Percentiles rank a stretch among this genome's conserved stretches.
These are phyloP conservation scores for Hymenoscyphus occultus DNA, from an alignment of 2,329 filamentous ascomycete genomes.

Conservation along the genomic window DNA sequence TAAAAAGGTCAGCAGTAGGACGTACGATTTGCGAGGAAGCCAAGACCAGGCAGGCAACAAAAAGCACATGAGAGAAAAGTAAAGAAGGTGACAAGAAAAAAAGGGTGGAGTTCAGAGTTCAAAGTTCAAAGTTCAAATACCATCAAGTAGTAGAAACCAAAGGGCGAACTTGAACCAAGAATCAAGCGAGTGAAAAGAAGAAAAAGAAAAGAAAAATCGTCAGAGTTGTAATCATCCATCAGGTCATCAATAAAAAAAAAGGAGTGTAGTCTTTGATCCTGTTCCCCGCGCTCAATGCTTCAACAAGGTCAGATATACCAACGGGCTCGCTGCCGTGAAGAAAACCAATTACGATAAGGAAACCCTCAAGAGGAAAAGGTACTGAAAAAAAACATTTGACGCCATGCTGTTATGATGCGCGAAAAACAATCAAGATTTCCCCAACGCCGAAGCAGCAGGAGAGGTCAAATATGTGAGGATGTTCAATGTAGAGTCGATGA, in stretches of 20 bases:
- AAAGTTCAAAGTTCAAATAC: background rate
- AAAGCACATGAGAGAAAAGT: background rate
- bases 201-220: slow-evolving; percentile 29
- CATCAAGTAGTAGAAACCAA: slow-evolving; percentile 7
- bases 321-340: slow-evolving; percentile 9
- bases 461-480: slow-evolving; percentile 13
- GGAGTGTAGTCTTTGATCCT: slow-evolving; percentile 23
- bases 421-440: background rate
- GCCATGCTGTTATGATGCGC: slow-evolving; percentile 12
- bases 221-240: slow-evolving; percentile 30
- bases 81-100: slow-evolving; percentile 6
- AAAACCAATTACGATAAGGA: slow-evolving; percentile 17
- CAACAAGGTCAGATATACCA: slow-evolving; percentile 12
- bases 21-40: no score
- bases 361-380: background rate
- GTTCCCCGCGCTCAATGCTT: slow-evolving; percentile 8
- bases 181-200: background rate
- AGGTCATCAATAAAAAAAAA: slow-evolving; percentile 25
- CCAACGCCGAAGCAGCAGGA: slow-evolving; percentile 8
- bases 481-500: slow-evolving; percentile 10
- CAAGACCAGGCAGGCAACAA: no score
- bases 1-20: no score
- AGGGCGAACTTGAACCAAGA: slow-evolving; percentile 8
- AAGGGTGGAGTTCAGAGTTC: no score
- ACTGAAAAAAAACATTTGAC: slow-evolving; percentile 9